phyloP scores from a whole-genome alignment of 192 early-diverging fungal species.

The Geosiphon pyriformis region DNA sequence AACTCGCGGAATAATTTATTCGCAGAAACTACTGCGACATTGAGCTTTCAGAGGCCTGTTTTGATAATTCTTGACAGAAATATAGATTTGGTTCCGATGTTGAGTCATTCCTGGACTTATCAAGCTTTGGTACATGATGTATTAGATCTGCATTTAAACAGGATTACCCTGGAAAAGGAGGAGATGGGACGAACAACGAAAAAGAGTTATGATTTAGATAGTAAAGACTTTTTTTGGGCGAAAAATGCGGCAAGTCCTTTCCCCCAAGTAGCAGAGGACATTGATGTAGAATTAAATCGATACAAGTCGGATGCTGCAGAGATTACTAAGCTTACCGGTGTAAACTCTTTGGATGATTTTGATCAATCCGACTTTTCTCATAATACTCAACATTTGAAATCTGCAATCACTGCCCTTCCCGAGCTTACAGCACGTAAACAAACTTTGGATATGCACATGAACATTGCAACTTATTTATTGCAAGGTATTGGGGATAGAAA shows the following conservation, averaged over 20 bases:
- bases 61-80: slow-evolving; percentile 89
- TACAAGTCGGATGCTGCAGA: slow-evolving; percentile 95
- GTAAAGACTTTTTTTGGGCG: slow-evolving; percentile 90
- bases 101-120: slow-evolving; percentile 98
- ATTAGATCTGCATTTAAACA: slow-evolving; percentile 86
- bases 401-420: slow-evolving; percentile 88
- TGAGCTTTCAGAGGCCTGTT: slow-evolving; percentile 71
- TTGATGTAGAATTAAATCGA: slow-evolving; percentile 86
- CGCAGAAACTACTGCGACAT: slow-evolving; percentile 45
- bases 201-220: slow-evolving; percentile 84
- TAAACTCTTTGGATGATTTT: slow-evolving; percentile 74
- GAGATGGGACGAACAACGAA: slow-evolving; percentile 59
- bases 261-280: slow-evolving; percentile 94
- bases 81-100: slow-evolving; percentile 85
- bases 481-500: slow-evolving; percentile 88
- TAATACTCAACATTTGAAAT: slow-evolving; percentile 83
- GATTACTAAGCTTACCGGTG: slow-evolving; percentile 82
- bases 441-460: slow-evolving; percentile 98
- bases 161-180: slow-evolving; percentile 63
- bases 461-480: slow-evolving; percentile 86
- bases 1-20: slow-evolving; percentile 86
- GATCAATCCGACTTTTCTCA: slow-evolving; percentile 69
- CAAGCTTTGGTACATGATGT: slow-evolving; percentile 95
- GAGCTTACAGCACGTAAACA: slow-evolving; percentile 92
- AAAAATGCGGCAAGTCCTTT: slow-evolving; percentile 90